These are phyloP conservation scores for Fraxinus floribunda DNA, from an alignment of 305 asterid species.

Conservation along the genomic window DNA sequence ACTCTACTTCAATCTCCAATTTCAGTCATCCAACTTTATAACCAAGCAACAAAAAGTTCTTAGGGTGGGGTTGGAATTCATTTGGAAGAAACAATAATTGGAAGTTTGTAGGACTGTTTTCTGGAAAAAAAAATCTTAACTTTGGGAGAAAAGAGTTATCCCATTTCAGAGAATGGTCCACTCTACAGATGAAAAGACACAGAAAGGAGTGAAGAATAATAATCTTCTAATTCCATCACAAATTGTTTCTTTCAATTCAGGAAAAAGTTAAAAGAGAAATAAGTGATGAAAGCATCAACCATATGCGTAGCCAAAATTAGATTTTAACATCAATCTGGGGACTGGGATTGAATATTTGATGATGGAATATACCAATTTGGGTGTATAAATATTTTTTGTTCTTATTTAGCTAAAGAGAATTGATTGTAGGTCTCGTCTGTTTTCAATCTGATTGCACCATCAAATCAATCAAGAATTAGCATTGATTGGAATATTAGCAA, in stretches of 20 bases:
- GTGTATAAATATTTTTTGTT: background rate
- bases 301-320: conserved; percentile 19
- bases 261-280: conserved; percentile 4
- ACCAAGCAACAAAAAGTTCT: conserved; percentile 7
- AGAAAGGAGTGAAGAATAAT: conserved; percentile 20
- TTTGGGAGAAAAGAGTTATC: background rate
- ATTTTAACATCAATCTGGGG: background rate
- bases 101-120: background rate
- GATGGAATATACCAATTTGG: conserved; percentile 11
- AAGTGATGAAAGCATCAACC: conserved; percentile 13
- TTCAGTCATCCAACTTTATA: background rate
- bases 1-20: background rate
- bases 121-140: background rate
- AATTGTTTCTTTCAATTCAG: conserved; percentile 29
- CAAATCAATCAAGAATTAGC: no score
- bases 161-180: conserved; percentile 9
- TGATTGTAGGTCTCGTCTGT: no score
- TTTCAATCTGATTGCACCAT: conserved; percentile 3
- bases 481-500: no score
- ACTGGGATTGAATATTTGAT: background rate
- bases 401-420: background rate
- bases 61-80: background rate
- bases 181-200: conserved; percentile 17
- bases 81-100: background rate
- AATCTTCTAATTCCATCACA: conserved; percentile 26